These are phyloP conservation scores for Apiospora sp. DNA, from an alignment of 2,329 filamentous ascomycete genomes.

Conservation along the genomic window DNA sequence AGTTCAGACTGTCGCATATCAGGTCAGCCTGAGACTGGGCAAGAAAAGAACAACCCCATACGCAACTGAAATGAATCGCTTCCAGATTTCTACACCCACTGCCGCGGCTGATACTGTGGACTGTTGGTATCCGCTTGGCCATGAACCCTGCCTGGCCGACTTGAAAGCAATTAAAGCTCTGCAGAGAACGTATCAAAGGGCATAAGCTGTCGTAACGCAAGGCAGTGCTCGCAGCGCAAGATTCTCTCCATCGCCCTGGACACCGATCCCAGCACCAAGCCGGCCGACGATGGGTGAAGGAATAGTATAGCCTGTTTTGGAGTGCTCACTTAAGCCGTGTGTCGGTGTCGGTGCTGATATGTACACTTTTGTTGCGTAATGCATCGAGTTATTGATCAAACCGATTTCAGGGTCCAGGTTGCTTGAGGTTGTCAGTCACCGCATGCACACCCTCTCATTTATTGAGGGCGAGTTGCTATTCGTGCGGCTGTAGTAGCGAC, in stretches of 20 bases:
- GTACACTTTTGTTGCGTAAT: conserved; percentile 11
- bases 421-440: background rate
- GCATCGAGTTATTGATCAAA: conserved; percentile 8
- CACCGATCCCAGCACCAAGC: background rate
- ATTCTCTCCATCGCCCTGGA: background rate
- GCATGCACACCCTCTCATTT: conserved; percentile 14
- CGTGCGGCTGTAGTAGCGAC: conserved; percentile 20
- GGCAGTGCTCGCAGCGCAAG: background rate
- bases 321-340: background rate
- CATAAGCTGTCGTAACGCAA: background rate
- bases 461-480: conserved; percentile 4
- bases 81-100: background rate
- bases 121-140: conserved; percentile 11
- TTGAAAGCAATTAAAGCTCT: conserved; percentile 1
- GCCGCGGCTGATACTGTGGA: conserved; percentile 1
- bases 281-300: background rate
- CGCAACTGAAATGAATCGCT: background rate
- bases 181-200: background rate
- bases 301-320: conserved; percentile 11
- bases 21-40: background rate
- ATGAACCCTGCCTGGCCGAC: background rate
- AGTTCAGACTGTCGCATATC: background rate
- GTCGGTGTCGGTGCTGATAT: background rate
- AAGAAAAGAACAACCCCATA: background rate
- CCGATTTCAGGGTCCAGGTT: conserved; percentile 23